Conservation (phyloP, 495 filamentous ascomycete species). For the Xylaria longipes region DNA sequence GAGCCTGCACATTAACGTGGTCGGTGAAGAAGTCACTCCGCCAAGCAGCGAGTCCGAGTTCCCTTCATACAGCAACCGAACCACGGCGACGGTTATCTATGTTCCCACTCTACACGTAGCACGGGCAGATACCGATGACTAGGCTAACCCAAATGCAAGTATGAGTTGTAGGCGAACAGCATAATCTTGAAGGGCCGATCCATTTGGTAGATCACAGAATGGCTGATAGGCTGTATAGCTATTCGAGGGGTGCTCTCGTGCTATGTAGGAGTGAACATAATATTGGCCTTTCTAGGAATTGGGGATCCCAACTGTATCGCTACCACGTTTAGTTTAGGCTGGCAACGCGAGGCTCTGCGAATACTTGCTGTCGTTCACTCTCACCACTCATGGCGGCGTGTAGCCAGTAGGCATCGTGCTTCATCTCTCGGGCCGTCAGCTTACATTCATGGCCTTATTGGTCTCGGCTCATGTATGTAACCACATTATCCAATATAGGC, state of each 20-base stretch:
- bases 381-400: not conserved
- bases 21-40: conserved; percentile 22
- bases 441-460: not conserved
- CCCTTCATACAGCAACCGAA: conserved; percentile 31
- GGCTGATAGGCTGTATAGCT: not conserved
- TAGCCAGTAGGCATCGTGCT: not conserved
- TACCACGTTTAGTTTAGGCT: not conserved
- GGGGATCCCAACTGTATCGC: not conserved
- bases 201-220: not conserved
- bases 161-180: not conserved
- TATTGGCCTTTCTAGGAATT: not conserved
- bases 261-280: not conserved
- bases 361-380: not conserved
- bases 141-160: not conserved
- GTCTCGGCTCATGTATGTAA: not conserved
- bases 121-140: not conserved
- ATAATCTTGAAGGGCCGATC: not conserved
- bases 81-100: conserved; percentile 6
- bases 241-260: not conserved
- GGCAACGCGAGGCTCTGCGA: not conserved
- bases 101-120: not conserved
- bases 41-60: conserved; percentile 28
- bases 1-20: conserved; percentile 29
- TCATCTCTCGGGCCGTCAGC: not conserved
- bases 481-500: not conserved